phyloP scores from a whole-genome alignment of 1,284 basidiomycete genomes.

The Heimioporus punctisporus region DNA sequence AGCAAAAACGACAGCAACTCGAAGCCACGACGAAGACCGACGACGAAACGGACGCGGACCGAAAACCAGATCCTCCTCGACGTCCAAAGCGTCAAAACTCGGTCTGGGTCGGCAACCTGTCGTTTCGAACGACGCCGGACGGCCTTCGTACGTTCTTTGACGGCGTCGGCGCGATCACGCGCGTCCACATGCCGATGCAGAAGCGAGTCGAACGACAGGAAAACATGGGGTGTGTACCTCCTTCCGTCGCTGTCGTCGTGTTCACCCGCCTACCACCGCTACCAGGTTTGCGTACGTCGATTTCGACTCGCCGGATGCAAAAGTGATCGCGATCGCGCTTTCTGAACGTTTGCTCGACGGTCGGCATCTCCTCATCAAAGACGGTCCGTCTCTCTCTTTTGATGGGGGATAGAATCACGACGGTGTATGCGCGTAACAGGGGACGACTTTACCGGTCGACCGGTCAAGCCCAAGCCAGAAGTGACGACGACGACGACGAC shows the following conservation, averaged over 20 bases:
- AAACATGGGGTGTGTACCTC: slow-evolving; percentile 62
- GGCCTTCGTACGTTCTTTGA: slow-evolving; percentile 75
- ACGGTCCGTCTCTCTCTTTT: slow-evolving; percentile 51
- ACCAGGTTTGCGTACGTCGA: slow-evolving; percentile 95
- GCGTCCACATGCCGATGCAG: slow-evolving; percentile 79
- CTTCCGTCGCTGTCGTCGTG: no score
- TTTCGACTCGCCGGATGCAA: slow-evolving; percentile 79
- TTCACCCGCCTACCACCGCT: no score
- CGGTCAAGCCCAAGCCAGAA: slow-evolving; percentile 32
- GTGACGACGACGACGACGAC: slow-evolving; percentile 3
- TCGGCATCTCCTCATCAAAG: slow-evolving; percentile 91
- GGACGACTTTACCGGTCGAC: slow-evolving; percentile 71
- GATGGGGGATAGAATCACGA: neutral
- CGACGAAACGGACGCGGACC: no score
- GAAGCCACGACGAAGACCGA: no score
- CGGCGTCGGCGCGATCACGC: slow-evolving; percentile 70
- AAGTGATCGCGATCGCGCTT: slow-evolving; percentile 74
- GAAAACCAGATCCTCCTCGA: no score
- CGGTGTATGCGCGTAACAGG: slow-evolving; percentile 43
- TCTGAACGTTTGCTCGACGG: slow-evolving; percentile 88
- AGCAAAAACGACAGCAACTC: slow-evolving; percentile 49
- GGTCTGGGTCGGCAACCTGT: slow-evolving; percentile 95
- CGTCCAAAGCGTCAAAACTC: slow-evolving; percentile 79
- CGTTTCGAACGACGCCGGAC: slow-evolving; percentile 86
- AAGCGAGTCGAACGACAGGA: slow-evolving; percentile 49